These are phyloP conservation scores for Juglanconis oblonga DNA, from an alignment of 2,329 filamentous ascomycete species.

Conservation along the genomic window DNA sequence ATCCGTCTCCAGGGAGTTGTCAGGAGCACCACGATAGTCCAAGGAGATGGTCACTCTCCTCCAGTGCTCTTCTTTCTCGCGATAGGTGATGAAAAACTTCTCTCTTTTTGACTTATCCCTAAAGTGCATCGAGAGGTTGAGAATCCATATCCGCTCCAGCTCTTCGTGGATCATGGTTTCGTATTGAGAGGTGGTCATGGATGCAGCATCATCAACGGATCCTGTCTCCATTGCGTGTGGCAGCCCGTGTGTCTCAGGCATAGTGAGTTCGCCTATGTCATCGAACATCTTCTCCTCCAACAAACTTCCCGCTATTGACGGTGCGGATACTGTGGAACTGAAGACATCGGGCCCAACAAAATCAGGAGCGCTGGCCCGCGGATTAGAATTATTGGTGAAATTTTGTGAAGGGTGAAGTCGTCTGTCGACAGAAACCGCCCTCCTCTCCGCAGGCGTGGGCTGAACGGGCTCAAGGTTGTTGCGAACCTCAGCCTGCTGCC, in stretches of 20 bases:
- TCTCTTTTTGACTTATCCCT: slow-evolving; percentile 88
- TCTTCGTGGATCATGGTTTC: slow-evolving; percentile 72
- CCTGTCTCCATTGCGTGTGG: slow-evolving; percentile 27
- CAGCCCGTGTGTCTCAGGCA: slow-evolving; percentile 20
- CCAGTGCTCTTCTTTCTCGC: slow-evolving; percentile 75
- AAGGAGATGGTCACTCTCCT: slow-evolving; percentile 88
- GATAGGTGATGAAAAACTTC: slow-evolving; percentile 97
- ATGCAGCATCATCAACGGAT: slow-evolving; percentile 40
- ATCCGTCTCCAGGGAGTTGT: slow-evolving; percentile 82
- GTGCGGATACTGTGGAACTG: slow-evolving; percentile 23
- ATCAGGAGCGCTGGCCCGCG: slow-evolving; percentile 48
- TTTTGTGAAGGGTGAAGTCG: slow-evolving; percentile 35
- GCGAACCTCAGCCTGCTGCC: slow-evolving; percentile 77
- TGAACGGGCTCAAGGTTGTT: slow-evolving; percentile 67
- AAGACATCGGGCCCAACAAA: slow-evolving; percentile 33
- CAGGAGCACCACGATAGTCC: slow-evolving; percentile 80
- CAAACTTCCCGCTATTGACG: slow-evolving; percentile 30
- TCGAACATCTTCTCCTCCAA: slow-evolving; percentile 31
- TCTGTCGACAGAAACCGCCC: slow-evolving; percentile 66
- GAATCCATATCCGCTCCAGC: slow-evolving; percentile 85
- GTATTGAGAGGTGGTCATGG: slow-evolving; percentile 52
- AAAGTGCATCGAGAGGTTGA: slow-evolving; percentile 98
- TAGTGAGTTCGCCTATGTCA: slow-evolving; percentile 20
- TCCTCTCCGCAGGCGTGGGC: slow-evolving; percentile 62
- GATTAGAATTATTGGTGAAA: slow-evolving; percentile 34